Evolutionary conservation across 73 alveolate genomes (phyloP).

Genomic region (Blepharisma japonicum): DNA sequence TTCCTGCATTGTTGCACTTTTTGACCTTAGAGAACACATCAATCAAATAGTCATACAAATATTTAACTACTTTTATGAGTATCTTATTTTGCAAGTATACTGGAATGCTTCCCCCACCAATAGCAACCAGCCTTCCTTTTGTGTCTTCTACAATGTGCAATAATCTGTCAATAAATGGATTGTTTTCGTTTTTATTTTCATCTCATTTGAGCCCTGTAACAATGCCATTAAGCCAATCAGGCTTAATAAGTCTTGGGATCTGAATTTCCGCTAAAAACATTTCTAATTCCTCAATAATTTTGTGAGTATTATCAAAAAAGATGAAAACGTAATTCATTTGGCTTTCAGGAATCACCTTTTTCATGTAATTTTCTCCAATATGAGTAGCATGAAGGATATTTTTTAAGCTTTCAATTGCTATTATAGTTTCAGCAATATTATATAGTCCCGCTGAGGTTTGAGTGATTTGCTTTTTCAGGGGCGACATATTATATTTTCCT

Average conservation of each 20-base stretch:
- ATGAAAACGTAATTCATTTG: not conserved
- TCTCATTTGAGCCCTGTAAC: constrained; percentile 16
- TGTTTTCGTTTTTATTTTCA: not conserved
- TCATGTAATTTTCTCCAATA: not conserved
- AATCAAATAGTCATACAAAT: not conserved
- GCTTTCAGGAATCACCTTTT: not conserved
- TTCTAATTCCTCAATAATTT: not conserved
- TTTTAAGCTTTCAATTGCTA: not conserved
- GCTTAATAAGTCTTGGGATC: not conserved
- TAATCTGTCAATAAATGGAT: not conserved
- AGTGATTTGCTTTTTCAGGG: not conserved
- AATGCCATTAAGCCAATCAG: not conserved
- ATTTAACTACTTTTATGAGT: not conserved
- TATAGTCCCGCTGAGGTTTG: too few relatives aligned
- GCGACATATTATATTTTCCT: not conserved
- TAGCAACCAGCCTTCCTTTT: not conserved
- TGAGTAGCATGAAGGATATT: not conserved
- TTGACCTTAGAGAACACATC: constrained; percentile 1
- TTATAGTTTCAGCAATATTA: not conserved
- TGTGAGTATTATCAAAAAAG: not conserved
- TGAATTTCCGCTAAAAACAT: not conserved
- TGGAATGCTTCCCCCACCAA: constrained; percentile 26
- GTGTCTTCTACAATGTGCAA: constrained; percentile 1
- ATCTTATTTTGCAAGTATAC: not conserved
- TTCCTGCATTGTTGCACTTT: not conserved